Evolutionary conservation across 2,329 filamentous ascomycete genomes (phyloP), one percentile per base, ranked within the genome.

Genomic region (Xylariaceae sp.): DNA sequence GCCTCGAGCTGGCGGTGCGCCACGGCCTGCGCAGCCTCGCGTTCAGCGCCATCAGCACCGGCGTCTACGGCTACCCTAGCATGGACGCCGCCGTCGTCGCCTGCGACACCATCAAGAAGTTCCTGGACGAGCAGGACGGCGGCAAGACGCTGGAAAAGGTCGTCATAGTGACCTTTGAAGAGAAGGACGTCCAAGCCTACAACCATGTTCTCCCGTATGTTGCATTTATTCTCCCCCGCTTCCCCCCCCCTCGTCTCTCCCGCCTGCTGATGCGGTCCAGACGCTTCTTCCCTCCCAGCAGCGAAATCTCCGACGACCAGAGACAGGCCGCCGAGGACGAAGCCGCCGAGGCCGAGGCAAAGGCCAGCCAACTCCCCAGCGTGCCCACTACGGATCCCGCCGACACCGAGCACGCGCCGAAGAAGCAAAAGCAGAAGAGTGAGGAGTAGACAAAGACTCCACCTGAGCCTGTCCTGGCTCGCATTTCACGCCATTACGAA

Each of bases 1-100:
- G 79, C 46, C 59, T 96, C 37, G 63, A 82, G 48, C 55, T 93
- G n/a, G 88, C 88, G 0, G 77, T 77, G 0, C 58, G 77, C 32
- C 69, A 80, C 34, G 69, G 67, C 1, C 72, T 84, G 49, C 74
- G 69, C 52, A 85, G 74, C 29, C 70, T 96, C 35, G 92, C 86
- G 0, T 95, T 98, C 49, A 77, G 80, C 25, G 81, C 77, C 14
- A 71, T 96, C 39, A 94, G 88, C 52, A 95, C 90, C 1, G 92
- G 90, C 0, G 58, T 94, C 1, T 96, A 94, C 53, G 86, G 86
- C 1, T 96, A 93, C 53, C 90, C 90, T 0, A 83, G 76, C 47
- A 43, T 53, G 1, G 71, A 79, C 25, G 92, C 90, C 1, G 86
- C 87, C 0, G 57, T 67, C n/a, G 70, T 81, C 8, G 92, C 87